Conservation (phyloP, 176 grass and related monocot species). For the Typha latifolia region DNA sequence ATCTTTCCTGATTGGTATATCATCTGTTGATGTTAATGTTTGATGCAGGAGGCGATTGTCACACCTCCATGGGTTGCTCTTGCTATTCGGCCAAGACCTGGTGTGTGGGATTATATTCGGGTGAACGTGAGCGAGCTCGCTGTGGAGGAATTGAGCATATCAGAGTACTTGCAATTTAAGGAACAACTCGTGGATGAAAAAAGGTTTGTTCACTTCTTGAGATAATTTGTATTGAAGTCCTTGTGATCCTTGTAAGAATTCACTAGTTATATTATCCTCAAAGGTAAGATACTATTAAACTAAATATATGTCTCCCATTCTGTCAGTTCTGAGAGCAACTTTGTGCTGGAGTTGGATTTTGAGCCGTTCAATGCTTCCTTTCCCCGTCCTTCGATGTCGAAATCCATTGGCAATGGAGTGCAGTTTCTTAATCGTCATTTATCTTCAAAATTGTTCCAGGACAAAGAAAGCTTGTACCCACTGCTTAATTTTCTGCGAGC, state of each 20-base stretch:
- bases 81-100: constrained; percentile 90
- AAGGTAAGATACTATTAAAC: neutral
- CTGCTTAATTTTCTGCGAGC: constrained; percentile 78
- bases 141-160: constrained; percentile 67
- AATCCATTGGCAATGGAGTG: constrained; percentile 97
- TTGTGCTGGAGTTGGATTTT: constrained; percentile 92
- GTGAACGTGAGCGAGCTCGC: constrained; percentile 88
- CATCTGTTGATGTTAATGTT: neutral
- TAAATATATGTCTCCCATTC: constrained; percentile 17
- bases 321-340: constrained; percentile 40
- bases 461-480: constrained; percentile 91
- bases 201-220: constrained; percentile 27
- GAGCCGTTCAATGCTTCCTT: constrained; percentile 98
- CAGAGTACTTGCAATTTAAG: constrained; percentile 97
- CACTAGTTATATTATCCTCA: too few species aligned
- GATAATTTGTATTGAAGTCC: too few species aligned
- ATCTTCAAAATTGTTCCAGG: constrained; percentile 98
- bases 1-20: neutral
- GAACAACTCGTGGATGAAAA: constrained; percentile 73
- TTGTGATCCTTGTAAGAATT: too few species aligned
- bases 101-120: constrained; percentile 95
- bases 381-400: constrained; percentile 83
- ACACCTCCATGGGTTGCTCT: constrained; percentile 79
- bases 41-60: constrained; percentile 80
- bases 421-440: constrained; percentile 95